A percentile compares a stretch with the other conserved stretches of the same genome.
phyloP scores from a whole-genome alignment of 2,329 filamentous ascomycete genomes.

The Pestalotiopsis sp. region DNA sequence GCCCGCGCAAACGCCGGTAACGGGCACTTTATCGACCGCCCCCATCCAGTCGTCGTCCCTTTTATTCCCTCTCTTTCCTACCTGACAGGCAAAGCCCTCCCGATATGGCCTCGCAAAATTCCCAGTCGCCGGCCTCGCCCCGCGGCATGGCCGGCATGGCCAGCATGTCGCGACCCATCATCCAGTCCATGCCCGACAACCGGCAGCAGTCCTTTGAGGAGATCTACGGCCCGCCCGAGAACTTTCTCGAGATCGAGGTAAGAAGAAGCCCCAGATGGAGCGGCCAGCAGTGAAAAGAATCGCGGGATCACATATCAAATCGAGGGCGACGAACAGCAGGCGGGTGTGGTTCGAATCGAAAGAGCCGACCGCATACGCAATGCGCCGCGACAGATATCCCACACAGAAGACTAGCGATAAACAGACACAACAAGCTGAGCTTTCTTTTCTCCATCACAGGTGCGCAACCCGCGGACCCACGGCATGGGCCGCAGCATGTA shows the following conservation, averaged over 20 bases:
- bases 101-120: not conserved
- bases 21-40: not conserved
- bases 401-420: not conserved
- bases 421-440: not conserved
- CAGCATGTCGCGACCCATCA: slow-evolving; percentile 52
- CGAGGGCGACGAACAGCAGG: not conserved
- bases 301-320: not conserved
- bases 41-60: not conserved
- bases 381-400: not conserved
- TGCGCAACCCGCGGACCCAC: slow-evolving; percentile 90
- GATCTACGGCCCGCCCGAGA: slow-evolving; percentile 97
- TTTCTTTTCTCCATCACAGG: slow-evolving; percentile 50
- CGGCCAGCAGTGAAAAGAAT: not conserved
- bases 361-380: not conserved
- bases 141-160: slow-evolving; percentile 33
- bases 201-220: slow-evolving; percentile 97
- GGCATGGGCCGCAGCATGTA: slow-evolving; percentile 96
- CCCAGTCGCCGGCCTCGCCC: slow-evolving; percentile 17
- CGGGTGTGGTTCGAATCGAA: not conserved
- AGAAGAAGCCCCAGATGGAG: slow-evolving; percentile 20
- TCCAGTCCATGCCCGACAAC: slow-evolving; percentile 71
- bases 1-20: not conserved
- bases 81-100: not conserved
- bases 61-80: not conserved
- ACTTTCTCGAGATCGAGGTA: slow-evolving; percentile 98